Evolutionary conservation across 73 alveolate species (phyloP).

Genomic region (Tetrahymena malaccensis): DNA sequence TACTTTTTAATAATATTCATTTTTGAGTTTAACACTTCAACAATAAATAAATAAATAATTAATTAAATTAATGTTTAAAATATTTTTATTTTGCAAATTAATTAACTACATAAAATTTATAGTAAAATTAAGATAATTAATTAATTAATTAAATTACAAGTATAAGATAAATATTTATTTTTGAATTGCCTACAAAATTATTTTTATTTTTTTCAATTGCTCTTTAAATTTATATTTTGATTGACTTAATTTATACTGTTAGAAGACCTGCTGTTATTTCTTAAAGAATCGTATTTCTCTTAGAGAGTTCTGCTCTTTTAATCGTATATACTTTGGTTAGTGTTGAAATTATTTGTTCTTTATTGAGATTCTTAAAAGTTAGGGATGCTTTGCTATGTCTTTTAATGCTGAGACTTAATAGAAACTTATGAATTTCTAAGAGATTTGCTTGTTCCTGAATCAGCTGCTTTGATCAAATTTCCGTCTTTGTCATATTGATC

Average conservation of each 20-base stretch:
- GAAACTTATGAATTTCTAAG: background rate
- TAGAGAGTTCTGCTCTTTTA: background rate
- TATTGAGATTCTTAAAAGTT: background rate
- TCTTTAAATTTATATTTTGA: background rate
- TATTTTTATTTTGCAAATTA: too few relatives aligned
- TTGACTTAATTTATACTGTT: background rate
- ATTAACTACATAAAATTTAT: too few relatives aligned
- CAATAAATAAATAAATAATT: too few relatives aligned
- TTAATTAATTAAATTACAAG: too few relatives aligned
- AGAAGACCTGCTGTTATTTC: background rate
- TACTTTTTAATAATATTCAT: background rate
- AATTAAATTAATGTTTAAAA: too few relatives aligned
- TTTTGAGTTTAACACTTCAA: too few relatives aligned
- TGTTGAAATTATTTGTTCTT: background rate
- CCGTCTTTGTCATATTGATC: constrained; percentile 36
- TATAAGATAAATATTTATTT: too few relatives aligned
- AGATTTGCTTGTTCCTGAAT: constrained; percentile 6
- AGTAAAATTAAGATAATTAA: too few relatives aligned
- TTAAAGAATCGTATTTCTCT: background rate
- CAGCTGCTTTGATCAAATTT: constrained; percentile 5
- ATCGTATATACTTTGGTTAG: background rate
- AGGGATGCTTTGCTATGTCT: background rate
- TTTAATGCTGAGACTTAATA: background rate
- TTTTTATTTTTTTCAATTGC: background rate
- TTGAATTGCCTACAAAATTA: background rate